These are phyloP conservation scores for Hymenoscyphus linearis DNA, from an alignment of 2,329 filamentous ascomycete species.

Conservation along the genomic window DNA sequence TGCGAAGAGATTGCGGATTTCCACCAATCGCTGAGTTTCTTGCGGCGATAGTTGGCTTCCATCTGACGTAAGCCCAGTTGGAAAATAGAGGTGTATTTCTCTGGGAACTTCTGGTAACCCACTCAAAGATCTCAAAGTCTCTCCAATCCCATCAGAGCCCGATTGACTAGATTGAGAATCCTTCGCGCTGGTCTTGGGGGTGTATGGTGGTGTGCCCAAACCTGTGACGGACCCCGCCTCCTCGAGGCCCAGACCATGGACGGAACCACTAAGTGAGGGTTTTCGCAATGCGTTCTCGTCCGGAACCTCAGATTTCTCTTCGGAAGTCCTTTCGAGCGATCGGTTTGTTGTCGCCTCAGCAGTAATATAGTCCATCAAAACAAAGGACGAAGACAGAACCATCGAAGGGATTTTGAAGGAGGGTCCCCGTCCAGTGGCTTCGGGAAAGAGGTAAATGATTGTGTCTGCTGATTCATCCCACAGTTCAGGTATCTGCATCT, in stretches of 20 bases:
- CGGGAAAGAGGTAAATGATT: conserved; percentile 52
- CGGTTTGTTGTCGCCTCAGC: conserved; percentile 11
- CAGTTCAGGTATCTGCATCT: conserved; percentile 53
- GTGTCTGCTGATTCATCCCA: conserved; percentile 59
- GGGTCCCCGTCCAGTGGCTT: conserved; percentile 44
- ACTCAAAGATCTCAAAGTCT: conserved; percentile 16
- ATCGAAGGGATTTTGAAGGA: conserved; percentile 57
- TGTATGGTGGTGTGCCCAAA: conserved; percentile 36
- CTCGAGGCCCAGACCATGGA: not conserved
- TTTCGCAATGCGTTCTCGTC: conserved; percentile 45
- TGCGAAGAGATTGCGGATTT: conserved; percentile 60
- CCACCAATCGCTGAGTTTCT: conserved; percentile 52
- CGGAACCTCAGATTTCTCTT: conserved; percentile 37
- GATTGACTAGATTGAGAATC: conserved; percentile 19
- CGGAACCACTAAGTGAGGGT: conserved; percentile 24
- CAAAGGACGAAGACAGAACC: conserved; percentile 45
- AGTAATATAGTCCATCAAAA: conserved; percentile 18
- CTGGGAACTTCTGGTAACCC: conserved; percentile 30
- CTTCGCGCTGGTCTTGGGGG: conserved; percentile 17
- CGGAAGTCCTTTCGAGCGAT: conserved; percentile 38
- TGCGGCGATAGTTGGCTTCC: conserved; percentile 33
- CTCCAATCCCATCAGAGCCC: conserved; percentile 19
- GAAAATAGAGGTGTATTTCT: conserved; percentile 50
- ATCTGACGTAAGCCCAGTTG: conserved; percentile 27
- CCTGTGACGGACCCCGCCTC: not conserved